Conservation (phyloP, 306 rosid species). For the Hippophae tibetana region DNA sequence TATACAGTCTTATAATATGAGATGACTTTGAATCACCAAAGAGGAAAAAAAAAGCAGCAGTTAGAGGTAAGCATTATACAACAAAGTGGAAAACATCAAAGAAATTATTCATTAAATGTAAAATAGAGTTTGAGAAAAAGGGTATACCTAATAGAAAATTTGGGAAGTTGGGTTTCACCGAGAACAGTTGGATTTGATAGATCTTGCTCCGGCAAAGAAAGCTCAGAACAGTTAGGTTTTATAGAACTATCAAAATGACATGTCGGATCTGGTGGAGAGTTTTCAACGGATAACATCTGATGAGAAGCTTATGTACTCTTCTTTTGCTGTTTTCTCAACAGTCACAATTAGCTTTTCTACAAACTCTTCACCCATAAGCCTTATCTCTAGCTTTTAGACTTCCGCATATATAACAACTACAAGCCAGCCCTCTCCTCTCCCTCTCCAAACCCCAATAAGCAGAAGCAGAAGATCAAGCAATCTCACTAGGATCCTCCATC, state of each 20-base stretch:
- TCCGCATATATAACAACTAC: slow-evolving; percentile 38
- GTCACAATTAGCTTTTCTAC: slow-evolving; percentile 24
- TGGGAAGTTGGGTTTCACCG: slow-evolving; percentile 24
- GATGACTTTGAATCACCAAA: slow-evolving; percentile 15
- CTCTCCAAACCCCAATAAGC: slow-evolving; percentile 7
- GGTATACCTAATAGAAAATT: slow-evolving; percentile 32
- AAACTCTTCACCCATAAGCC: slow-evolving; percentile 22
- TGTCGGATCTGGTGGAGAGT: slow-evolving; percentile 46
- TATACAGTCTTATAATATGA: slow-evolving; percentile 10
- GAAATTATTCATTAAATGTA: not conserved
- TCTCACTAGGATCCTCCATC: slow-evolving; percentile 27
- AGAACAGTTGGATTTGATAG: slow-evolving; percentile 27
- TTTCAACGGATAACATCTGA: slow-evolving; percentile 67
- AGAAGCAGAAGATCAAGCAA: slow-evolving; percentile 15
- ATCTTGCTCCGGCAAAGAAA: slow-evolving; percentile 28
- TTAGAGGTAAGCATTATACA: not conserved
- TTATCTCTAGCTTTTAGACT: slow-evolving; percentile 36
- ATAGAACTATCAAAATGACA: slow-evolving; percentile 16
- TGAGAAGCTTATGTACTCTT: slow-evolving; percentile 35
- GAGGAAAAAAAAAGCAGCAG: slow-evolving; percentile 6
- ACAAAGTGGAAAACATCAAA: not conserved
- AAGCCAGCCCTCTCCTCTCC: slow-evolving; percentile 8
- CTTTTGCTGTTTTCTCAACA: slow-evolving; percentile 41
- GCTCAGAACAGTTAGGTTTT: slow-evolving; percentile 20
- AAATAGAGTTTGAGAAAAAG: not conserved